Evolutionary conservation across 768 basidiomycete species (phyloP).

Genomic region (Nidularia pulvinata): DNA sequence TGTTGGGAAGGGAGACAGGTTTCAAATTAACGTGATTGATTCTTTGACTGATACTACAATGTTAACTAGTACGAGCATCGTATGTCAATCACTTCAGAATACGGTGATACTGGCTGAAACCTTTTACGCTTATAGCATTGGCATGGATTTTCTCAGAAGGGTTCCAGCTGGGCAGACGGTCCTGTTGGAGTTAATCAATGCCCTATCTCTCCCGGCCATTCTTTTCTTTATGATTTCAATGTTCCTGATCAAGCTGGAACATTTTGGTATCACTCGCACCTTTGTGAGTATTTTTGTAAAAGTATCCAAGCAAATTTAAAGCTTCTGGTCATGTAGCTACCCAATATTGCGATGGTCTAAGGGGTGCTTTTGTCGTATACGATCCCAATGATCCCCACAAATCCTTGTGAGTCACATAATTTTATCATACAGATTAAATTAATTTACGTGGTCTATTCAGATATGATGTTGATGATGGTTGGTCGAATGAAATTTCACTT

Average conservation of each 20-base stretch:
- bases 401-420: conserved; percentile 30
- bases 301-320: background rate
- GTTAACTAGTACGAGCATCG: conserved; percentile 18
- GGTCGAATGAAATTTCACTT: no score
- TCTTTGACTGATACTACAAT: conserved; percentile 14
- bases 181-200: conserved; percentile 36
- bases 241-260: conserved; percentile 37
- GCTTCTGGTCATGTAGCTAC: conserved; percentile 5
- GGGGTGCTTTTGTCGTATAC: conserved; percentile 41
- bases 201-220: conserved; percentile 34
- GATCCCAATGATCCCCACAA: conserved; percentile 42
- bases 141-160: conserved; percentile 23
- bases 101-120: background rate
- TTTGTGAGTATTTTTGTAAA: conserved; percentile 4
- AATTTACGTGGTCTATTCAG: background rate
- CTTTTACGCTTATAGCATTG: conserved; percentile 16
- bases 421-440: background rate
- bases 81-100: background rate
- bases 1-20: conserved; percentile 12
- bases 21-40: conserved; percentile 17
- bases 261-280: conserved; percentile 36
- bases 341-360: conserved; percentile 33
- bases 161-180: conserved; percentile 22
- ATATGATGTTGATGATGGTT: conserved; percentile 36
- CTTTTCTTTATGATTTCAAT: conserved; percentile 37